Percentiles rank a stretch among this genome's conserved stretches.
Evolutionary conservation across 371 early-diverging fungal genomes (phyloP).

Genomic region (Mucor sp.): DNA sequence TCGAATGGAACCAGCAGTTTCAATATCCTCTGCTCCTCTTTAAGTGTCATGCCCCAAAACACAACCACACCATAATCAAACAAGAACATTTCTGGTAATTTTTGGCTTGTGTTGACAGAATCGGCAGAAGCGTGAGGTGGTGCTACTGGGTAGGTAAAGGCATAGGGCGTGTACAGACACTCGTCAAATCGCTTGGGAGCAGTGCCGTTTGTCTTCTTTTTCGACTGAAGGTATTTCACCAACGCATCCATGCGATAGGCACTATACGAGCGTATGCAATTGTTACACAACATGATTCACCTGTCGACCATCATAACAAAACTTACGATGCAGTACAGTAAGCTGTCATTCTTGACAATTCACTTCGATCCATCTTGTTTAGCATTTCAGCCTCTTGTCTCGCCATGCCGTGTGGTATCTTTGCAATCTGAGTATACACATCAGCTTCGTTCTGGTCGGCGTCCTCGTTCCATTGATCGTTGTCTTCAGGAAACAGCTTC

Average conservation of each 20-base stretch:
- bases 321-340: constrained; percentile 84
- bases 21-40: constrained; percentile 81
- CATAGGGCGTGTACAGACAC: constrained; percentile 55
- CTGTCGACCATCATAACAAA: neutral
- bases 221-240: constrained; percentile 56
- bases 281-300: neutral
- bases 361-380: constrained; percentile 47
- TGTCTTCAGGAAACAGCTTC: constrained; percentile 87
- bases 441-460: constrained; percentile 26
- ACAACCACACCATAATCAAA: constrained; percentile 97
- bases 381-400: constrained; percentile 49
- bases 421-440: constrained; percentile 51
- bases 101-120: neutral
- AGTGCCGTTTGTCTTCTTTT: constrained; percentile 39
- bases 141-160: constrained; percentile 38
- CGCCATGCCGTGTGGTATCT: constrained; percentile 51
- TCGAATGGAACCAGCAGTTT: constrained; percentile 68
- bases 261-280: constrained; percentile 15
- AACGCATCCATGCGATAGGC: constrained; percentile 66
- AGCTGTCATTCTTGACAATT: constrained; percentile 78
- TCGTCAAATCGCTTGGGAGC: constrained; percentile 53
- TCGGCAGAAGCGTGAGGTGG: constrained; percentile 30
- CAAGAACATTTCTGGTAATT: constrained; percentile 70
- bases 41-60: constrained; percentile 91
- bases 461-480: constrained; percentile 30